Conservation (phyloP, 129 eudicot genomes). For the Chrysanthemum makinoi region DNA sequence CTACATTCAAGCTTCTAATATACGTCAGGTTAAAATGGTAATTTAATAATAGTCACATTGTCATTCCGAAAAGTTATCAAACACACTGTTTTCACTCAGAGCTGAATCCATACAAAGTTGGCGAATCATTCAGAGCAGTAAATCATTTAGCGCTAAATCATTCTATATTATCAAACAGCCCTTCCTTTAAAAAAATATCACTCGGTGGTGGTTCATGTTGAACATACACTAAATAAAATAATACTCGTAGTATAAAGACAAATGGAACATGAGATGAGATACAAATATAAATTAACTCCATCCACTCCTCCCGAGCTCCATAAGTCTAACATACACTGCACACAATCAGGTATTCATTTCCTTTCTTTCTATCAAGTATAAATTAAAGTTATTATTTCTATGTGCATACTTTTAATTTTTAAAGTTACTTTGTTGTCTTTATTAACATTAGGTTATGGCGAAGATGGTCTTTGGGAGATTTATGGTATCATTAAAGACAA, state of each 20-base stretch:
- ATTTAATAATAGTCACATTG: no score
- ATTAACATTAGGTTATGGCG: neutral
- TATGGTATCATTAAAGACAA: constrained; percentile 41
- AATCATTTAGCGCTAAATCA: no score
- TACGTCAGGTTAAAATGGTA: no score
- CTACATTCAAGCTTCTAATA: no score
- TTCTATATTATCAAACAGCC: no score
- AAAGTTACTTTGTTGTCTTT: no score
- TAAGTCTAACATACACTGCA: constrained; percentile 21
- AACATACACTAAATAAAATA: neutral
- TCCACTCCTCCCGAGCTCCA: constrained; percentile 5
- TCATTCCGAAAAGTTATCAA: no score
- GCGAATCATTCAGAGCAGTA: no score
- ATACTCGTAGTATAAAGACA: neutral
- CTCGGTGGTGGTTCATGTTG: neutral
- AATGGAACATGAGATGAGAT: neutral
- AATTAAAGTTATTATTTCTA: neutral
- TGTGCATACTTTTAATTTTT: neutral
- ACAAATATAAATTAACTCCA: constrained; percentile 26
- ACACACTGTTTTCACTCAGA: no score
- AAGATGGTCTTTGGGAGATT: constrained; percentile 44
- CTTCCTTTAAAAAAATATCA: no score
- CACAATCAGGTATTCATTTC: constrained; percentile 9
- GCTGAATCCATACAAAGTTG: no score
- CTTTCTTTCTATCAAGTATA: neutral